Evolutionary conservation across 2,329 filamentous ascomycete genomes (phyloP).

Genomic region (Trichophyton verrucosum): DNA sequence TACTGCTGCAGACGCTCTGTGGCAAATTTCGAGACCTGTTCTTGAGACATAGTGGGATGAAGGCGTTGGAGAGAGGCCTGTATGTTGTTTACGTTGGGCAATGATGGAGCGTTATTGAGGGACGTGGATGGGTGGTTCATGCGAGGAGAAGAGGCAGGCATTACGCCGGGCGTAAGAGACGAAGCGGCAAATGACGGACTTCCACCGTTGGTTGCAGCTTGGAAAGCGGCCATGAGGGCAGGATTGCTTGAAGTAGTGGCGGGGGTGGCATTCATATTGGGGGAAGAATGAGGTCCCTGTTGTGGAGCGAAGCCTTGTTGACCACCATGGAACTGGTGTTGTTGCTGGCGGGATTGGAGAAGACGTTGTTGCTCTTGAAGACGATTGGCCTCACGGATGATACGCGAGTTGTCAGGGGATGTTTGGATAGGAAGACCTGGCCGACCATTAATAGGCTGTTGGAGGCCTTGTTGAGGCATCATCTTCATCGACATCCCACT

Average conservation of each 20-base stretch:
- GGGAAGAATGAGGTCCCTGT: slow-evolving; percentile 29
- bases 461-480: slow-evolving; percentile 47
- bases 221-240: slow-evolving; percentile 35
- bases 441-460: slow-evolving; percentile 29
- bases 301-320: slow-evolving; percentile 29
- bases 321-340: slow-evolving; percentile 26
- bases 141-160: slow-evolving; percentile 36
- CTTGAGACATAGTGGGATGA: slow-evolving; percentile 40
- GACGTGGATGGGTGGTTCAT: slow-evolving; percentile 33
- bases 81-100: slow-evolving; percentile 43
- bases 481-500: slow-evolving; percentile 47
- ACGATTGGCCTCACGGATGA: slow-evolving; percentile 37
- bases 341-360: slow-evolving; percentile 41
- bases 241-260: slow-evolving; percentile 27
- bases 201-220: slow-evolving; percentile 27
- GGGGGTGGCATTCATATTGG: slow-evolving; percentile 35
- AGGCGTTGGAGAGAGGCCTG: slow-evolving; percentile 40
- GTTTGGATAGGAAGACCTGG: slow-evolving; percentile 43
- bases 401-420: slow-evolving; percentile 36
- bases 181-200: slow-evolving; percentile 34
- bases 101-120: slow-evolving; percentile 36
- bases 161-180: slow-evolving; percentile 21
- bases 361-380: slow-evolving; percentile 46
- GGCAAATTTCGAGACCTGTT: slow-evolving; percentile 43
- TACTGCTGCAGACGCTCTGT: slow-evolving; percentile 40